A percentile compares a stretch with the other conserved stretches of the same genome.
phyloP scores from a whole-genome alignment of 1,139 yeast genomes.

The Debaryomyces robertsiae region DNA sequence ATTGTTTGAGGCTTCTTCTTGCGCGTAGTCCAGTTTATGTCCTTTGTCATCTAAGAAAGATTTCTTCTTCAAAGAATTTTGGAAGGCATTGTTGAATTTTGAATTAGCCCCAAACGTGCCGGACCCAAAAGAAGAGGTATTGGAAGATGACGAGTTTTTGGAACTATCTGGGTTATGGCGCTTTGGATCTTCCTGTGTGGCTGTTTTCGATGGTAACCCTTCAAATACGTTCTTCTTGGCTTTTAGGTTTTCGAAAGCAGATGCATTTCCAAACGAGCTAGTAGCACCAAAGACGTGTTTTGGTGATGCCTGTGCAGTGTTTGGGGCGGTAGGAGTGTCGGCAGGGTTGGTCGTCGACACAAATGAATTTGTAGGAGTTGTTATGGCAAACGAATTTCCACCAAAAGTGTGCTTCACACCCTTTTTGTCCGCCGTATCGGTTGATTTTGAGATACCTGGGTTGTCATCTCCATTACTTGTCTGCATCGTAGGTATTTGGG shows the following conservation, averaged over 20 bases:
- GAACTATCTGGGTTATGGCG: slow-evolving; percentile 11
- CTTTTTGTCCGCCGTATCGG: slow-evolving; percentile 10
- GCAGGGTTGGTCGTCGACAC: slow-evolving; percentile 15
- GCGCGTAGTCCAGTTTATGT: slow-evolving; percentile 16
- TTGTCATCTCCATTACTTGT: neutral
- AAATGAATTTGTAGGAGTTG: slow-evolving; percentile 27
- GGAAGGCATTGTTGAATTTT: slow-evolving; percentile 60
- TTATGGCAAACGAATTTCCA: slow-evolving; percentile 24
- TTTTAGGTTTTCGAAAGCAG: slow-evolving; percentile 24
- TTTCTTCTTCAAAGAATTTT: slow-evolving; percentile 48
- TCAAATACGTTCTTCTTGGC: slow-evolving; percentile 42
- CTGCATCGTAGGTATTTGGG: neutral
- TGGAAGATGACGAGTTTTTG: slow-evolving; percentile 8
- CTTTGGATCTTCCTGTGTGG: slow-evolving; percentile 13
- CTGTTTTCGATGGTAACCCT: slow-evolving; percentile 18
- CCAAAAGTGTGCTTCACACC: slow-evolving; percentile 33
- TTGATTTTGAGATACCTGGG: neutral
- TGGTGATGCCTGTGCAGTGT: slow-evolving; percentile 15
- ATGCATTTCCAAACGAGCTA: slow-evolving; percentile 57
- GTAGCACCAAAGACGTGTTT: slow-evolving; percentile 49
- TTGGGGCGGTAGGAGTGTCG: slow-evolving; percentile 13
- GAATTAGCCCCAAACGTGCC: slow-evolving; percentile 61
- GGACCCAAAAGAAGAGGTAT: slow-evolving; percentile 23
- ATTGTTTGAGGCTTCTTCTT: slow-evolving; percentile 13
- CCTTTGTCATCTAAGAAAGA: slow-evolving; percentile 53